Evolutionary conservation across 148 eudicot species (phyloP).

Genomic region (Arbutus unedo): DNA sequence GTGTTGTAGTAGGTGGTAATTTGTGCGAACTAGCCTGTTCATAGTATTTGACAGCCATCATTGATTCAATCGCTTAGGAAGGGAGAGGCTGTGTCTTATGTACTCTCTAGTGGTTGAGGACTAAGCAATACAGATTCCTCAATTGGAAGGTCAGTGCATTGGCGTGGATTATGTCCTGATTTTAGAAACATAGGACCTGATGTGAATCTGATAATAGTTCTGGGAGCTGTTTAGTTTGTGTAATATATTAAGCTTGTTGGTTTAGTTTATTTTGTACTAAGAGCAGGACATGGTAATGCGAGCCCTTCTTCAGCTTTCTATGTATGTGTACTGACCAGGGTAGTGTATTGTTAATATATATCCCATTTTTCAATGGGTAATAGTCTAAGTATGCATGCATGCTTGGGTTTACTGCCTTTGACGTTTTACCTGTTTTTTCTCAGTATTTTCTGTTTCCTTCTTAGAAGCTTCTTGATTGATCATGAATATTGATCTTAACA

Average conservation of each 20-base stretch:
- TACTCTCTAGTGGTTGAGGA: not conserved
- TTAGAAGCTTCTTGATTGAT: slow-evolving; percentile 6
- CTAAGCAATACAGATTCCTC: not conserved
- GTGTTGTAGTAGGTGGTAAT: not conserved
- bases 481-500: slow-evolving; percentile 14
- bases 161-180: not conserved
- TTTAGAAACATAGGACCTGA: not conserved
- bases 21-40: not conserved
- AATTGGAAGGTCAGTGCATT: not conserved
- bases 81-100: not conserved
- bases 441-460: not conserved
- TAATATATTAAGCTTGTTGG: not conserved
- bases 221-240: not conserved
- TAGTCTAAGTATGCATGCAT: not conserved
- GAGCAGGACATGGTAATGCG: not conserved
- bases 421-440: not conserved
- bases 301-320: not conserved
- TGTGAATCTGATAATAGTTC: not conserved
- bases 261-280: not conserved
- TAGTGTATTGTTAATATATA: not conserved
- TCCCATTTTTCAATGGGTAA: not conserved
- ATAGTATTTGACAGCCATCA: not conserved
- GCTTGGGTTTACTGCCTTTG: not conserved
- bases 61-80: not conserved
- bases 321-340: not conserved